Evolutionary conservation across 495 filamentous ascomycete genomes (phyloP).

Genomic region (Parathielavia hyrcaniae): DNA sequence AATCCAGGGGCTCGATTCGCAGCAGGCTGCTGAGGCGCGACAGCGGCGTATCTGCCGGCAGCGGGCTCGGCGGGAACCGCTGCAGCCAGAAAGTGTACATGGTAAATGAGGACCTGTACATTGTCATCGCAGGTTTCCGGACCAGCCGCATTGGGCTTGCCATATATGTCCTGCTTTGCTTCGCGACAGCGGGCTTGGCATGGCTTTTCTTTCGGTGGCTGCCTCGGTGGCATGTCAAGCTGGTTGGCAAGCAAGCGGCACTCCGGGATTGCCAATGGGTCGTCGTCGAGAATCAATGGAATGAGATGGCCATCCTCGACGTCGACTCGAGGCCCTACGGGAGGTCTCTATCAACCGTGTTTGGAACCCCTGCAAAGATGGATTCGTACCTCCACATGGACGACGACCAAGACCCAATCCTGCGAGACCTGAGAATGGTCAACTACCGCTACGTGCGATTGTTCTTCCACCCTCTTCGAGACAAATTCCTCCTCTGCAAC

Average conservation of each 20-base stretch:
- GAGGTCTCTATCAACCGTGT: slow-evolving; percentile 77
- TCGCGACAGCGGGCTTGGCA: slow-evolving; percentile 64
- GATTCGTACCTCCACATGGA: slow-evolving; percentile 51
- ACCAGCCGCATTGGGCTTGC: slow-evolving; percentile 63
- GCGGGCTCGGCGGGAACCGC: slow-evolving; percentile 53
- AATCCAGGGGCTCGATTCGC: slow-evolving; percentile 56
- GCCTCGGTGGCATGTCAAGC: slow-evolving; percentile 72
- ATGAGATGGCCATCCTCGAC: slow-evolving; percentile 69
- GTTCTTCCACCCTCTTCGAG: slow-evolving; percentile 79
- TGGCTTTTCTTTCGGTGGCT: slow-evolving; percentile 87
- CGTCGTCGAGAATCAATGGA: slow-evolving; percentile 96
- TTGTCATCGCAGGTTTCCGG: slow-evolving; percentile 84
- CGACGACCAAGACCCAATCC: slow-evolving; percentile 78
- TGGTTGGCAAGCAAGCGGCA: slow-evolving; percentile 62
- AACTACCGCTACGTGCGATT: slow-evolving; percentile 94
- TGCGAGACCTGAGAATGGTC: slow-evolving; percentile 63
- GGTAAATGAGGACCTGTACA: slow-evolving; percentile 83
- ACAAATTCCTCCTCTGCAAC: slow-evolving; percentile 77
- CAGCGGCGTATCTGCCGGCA: slow-evolving; percentile 55
- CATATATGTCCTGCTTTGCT: slow-evolving; percentile 62
- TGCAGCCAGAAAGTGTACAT: slow-evolving; percentile 87
- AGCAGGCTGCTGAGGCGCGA: slow-evolving; percentile 62
- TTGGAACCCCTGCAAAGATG: slow-evolving; percentile 58
- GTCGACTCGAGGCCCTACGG: slow-evolving; percentile 66
- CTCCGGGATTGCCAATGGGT: slow-evolving; percentile 79